phyloP scores from a whole-genome alignment of 768 basidiomycete genomes.

The Russula olivacea region DNA sequence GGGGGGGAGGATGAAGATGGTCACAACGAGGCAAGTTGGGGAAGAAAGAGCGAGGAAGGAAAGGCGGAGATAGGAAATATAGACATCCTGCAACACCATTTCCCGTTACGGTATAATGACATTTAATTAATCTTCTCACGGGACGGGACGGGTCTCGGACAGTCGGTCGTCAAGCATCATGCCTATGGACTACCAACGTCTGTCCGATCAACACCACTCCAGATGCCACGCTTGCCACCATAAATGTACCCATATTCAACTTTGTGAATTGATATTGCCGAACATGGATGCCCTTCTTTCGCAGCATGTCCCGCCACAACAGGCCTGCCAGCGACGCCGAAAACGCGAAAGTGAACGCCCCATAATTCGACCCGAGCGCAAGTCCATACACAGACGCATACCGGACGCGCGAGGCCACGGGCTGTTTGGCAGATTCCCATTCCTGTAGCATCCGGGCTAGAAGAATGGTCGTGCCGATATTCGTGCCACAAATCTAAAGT shows the following conservation, averaged over 20 bases:
- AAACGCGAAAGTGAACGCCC: constrained; percentile 86
- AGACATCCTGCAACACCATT: not conserved
- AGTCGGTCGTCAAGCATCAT: not conserved
- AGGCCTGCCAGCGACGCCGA: constrained; percentile 85
- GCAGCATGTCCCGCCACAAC: constrained; percentile 71
- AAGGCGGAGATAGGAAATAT: constrained; percentile 4
- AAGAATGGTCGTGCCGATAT: constrained; percentile 88
- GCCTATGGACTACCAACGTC: constrained; percentile 38
- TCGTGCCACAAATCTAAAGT: constrained; percentile 65
- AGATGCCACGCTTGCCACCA: constrained; percentile 61
- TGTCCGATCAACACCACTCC: constrained; percentile 70
- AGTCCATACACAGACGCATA: constrained; percentile 43
- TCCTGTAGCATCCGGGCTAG: constrained; percentile 70
- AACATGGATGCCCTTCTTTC: constrained; percentile 64
- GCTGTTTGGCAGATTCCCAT: constrained; percentile 27
- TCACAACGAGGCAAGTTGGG: not conserved
- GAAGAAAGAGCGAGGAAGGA: not conserved
- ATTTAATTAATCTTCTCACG: not conserved
- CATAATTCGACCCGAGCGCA: constrained; percentile 84
- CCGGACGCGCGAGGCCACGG: constrained; percentile 11
- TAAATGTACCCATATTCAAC: constrained; percentile 66
- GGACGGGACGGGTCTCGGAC: not conserved
- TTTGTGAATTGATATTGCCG: constrained; percentile 57
- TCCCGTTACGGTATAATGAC: constrained; percentile 21
- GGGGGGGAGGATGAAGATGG: not conserved